These are phyloP conservation scores for Fraxinus excelsior DNA, from an alignment of 257 asterid genomes.

Conservation along the genomic window DNA sequence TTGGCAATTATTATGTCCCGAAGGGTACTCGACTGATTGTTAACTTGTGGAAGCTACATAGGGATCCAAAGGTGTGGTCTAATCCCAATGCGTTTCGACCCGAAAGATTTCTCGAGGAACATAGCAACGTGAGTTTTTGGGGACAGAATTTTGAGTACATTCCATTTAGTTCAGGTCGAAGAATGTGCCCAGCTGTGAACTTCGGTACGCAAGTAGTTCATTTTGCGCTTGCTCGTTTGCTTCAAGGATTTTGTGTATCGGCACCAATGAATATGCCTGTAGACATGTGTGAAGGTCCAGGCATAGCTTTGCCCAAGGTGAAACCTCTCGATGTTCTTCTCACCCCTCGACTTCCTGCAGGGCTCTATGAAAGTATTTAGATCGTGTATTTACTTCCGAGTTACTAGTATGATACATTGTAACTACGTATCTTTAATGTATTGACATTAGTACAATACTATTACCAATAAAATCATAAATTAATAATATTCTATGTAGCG, in stretches of 20 bases:
- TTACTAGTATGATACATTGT: no score
- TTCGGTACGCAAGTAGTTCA: conserved; percentile 42
- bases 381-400: not conserved
- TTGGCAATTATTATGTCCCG: conserved; percentile 30
- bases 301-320: conserved; percentile 51
- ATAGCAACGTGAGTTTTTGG: conserved; percentile 15
- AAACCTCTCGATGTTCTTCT: conserved; percentile 48
- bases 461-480: no score
- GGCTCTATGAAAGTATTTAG: conserved; percentile 37
- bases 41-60: conserved; percentile 64
- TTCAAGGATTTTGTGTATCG: conserved; percentile 51
- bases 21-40: conserved; percentile 53
- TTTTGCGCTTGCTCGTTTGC: conserved; percentile 44
- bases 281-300: conserved; percentile 56
- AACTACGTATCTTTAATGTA: no score
- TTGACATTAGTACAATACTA: no score
- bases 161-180: conserved; percentile 58
- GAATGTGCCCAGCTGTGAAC: conserved; percentile 53
- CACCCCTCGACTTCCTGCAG: conserved; percentile 39
- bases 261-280: conserved; percentile 32
- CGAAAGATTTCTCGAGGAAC: conserved; percentile 42
- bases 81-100: conserved; percentile 46
- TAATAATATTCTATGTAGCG: no score
- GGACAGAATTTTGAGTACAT: conserved; percentile 49
- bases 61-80: no score